These are phyloP conservation scores for Rhododendron kiyosumense DNA, from an alignment of 148 eudicot species.

Conservation along the genomic window DNA sequence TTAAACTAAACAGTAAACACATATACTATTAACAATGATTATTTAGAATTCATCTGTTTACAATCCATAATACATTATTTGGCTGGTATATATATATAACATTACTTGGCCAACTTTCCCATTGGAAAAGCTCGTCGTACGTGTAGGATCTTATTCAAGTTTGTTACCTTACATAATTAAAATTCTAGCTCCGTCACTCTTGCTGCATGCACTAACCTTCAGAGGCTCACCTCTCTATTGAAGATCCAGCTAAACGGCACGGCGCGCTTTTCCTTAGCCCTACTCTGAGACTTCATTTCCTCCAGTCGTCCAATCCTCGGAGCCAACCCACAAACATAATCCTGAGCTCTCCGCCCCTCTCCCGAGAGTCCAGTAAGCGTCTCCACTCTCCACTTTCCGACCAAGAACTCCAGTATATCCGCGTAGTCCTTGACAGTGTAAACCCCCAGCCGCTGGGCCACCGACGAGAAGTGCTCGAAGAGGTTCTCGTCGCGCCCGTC, in stretches of 20 bases:
- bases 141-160: background rate
- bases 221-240: background rate
- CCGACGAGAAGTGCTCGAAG: constrained; percentile 14
- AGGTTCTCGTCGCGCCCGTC: constrained; percentile 21
- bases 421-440: constrained; percentile 24
- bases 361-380: constrained; percentile 9
- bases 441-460: constrained; percentile 13
- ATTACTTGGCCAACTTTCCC: background rate
- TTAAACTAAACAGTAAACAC: background rate
- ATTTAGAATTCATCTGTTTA: background rate
- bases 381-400: constrained; percentile 21
- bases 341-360: constrained; percentile 12
- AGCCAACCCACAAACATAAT: constrained; percentile 14
- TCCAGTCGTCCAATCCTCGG: constrained; percentile 4
- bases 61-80: no score
- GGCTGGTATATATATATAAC: background rate
- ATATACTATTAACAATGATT: background rate
- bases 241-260: background rate
- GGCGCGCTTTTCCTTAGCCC: background rate
- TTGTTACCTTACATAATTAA: background rate
- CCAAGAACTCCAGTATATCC: constrained; percentile 22
- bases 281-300: background rate
- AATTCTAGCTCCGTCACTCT: background rate
- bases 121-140: background rate
- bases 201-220: background rate